Conservation (phyloP, 129 eudicot genomes). For the Logfia minima region DNA sequence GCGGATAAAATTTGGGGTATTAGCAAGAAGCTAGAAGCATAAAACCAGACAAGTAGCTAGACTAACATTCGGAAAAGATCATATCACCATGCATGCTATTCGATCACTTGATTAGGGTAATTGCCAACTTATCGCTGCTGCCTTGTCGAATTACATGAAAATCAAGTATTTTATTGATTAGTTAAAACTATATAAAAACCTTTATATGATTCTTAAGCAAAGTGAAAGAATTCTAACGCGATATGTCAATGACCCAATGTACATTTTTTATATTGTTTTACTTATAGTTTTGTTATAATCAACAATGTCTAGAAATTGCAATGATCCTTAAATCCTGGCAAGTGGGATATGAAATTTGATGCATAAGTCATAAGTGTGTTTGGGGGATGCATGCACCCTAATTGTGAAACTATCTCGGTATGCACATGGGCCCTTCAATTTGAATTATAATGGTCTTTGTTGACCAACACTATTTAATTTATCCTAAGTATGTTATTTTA, state of each 20-base stretch:
- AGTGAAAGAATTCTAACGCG: too few relatives aligned
- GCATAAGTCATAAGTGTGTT: slow-evolving; percentile 34
- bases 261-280: neutral
- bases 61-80: too few relatives aligned
- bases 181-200: too few relatives aligned
- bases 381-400: slow-evolving; percentile 44
- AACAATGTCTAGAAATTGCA: slow-evolving; percentile 21
- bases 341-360: slow-evolving; percentile 38
- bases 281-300: slow-evolving; percentile 2
- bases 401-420: slow-evolving; percentile 32
- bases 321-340: slow-evolving; percentile 42
- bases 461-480: slow-evolving; percentile 26
- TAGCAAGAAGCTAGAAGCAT: too few relatives aligned
- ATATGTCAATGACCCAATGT: neutral
- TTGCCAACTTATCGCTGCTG: too few relatives aligned
- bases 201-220: too few relatives aligned
- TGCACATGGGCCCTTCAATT: slow-evolving; percentile 40
- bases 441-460: slow-evolving; percentile 23
- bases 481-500: slow-evolving; percentile 5
- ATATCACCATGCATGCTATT: too few relatives aligned
- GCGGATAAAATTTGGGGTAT: too few relatives aligned
- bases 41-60: too few relatives aligned
- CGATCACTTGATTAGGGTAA: neutral
- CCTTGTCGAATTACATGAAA: too few relatives aligned
- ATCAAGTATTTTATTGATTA: too few relatives aligned